Percentiles rank a stretch among this genome's conserved stretches.
Evolutionary conservation across 2,329 filamentous ascomycete genomes (phyloP).

Genomic region (Thielaviopsis punctulata): DNA sequence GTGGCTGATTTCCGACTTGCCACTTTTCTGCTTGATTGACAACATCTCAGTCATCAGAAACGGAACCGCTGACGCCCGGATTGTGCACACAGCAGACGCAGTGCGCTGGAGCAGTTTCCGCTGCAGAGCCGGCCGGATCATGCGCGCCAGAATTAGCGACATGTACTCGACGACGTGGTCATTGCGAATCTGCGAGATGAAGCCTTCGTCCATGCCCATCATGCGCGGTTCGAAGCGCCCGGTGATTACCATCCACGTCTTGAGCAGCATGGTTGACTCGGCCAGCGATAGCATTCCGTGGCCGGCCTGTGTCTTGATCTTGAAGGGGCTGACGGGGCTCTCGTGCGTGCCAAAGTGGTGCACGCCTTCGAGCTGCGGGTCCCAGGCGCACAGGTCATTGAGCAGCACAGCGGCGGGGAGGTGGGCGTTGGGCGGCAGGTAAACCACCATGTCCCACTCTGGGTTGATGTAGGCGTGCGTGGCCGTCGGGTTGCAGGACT

Average conservation of each 20-base stretch:
- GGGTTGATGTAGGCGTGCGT: constrained; percentile 13
- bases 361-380: constrained; percentile 11
- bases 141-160: background rate
- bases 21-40: background rate
- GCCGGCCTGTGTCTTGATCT: constrained; percentile 10
- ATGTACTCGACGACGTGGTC: background rate
- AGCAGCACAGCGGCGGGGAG: constrained; percentile 12
- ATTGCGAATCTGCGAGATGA: constrained; percentile 4
- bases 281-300: constrained; percentile 11
- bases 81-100: background rate
- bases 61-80: background rate
- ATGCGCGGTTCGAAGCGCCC: background rate
- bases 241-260: constrained; percentile 6
- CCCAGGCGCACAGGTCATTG: constrained; percentile 13
- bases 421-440: constrained; percentile 4
- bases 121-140: background rate
- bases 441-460: constrained; percentile 14
- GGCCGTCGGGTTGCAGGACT: constrained; percentile 12
- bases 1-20: background rate
- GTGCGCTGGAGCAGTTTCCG: background rate
- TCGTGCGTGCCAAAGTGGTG: constrained; percentile 12
- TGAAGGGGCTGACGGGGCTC: constrained; percentile 11
- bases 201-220: constrained; percentile 3
- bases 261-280: constrained; percentile 1
- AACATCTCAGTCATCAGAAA: background rate